Conservation (phyloP, 805 yeast genomes). For the Ogataea minuta region DNA sequence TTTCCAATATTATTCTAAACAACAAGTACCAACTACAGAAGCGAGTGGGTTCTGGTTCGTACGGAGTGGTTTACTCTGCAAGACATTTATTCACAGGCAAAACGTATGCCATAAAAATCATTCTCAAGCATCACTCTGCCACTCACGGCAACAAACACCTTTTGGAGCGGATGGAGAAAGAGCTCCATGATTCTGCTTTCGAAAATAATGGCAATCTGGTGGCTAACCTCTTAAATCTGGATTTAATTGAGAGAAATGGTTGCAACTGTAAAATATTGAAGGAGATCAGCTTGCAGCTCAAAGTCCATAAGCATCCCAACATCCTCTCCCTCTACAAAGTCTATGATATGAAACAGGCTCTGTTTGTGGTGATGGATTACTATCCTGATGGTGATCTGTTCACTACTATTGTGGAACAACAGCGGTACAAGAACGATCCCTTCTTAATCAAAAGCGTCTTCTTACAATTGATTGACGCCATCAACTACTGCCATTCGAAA, state of each 20-base stretch:
- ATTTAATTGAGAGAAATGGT: slow-evolving; percentile 36
- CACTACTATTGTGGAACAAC: slow-evolving; percentile 74
- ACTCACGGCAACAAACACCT: slow-evolving; percentile 31
- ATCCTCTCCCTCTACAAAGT: slow-evolving; percentile 75
- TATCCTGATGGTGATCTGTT: slow-evolving; percentile 84
- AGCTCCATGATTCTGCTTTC: slow-evolving; percentile 25
- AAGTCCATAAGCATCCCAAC: slow-evolving; percentile 76
- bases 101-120: slow-evolving; percentile 68
- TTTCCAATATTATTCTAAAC: slow-evolving; percentile 32
- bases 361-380: slow-evolving; percentile 82
- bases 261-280: slow-evolving; percentile 42
- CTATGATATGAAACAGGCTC: slow-evolving; percentile 54
- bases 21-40: slow-evolving; percentile 42
- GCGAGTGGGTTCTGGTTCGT: slow-evolving; percentile 81
- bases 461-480: slow-evolving; percentile 77
- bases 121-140: slow-evolving; percentile 48
- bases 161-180: slow-evolving; percentile 30
- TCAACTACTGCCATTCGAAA: slow-evolving; percentile 75
- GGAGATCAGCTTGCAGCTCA: slow-evolving; percentile 72
- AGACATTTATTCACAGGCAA: slow-evolving; percentile 49
- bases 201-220: slow-evolving; percentile 27
- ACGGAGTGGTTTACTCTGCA: slow-evolving; percentile 75
- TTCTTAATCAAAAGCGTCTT: slow-evolving; percentile 55
- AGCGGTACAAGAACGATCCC: slow-evolving; percentile 56
- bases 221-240: slow-evolving; percentile 35